Conservation (phyloP, 306 rosid genomes). For the Vigna unguiculata region DNA sequence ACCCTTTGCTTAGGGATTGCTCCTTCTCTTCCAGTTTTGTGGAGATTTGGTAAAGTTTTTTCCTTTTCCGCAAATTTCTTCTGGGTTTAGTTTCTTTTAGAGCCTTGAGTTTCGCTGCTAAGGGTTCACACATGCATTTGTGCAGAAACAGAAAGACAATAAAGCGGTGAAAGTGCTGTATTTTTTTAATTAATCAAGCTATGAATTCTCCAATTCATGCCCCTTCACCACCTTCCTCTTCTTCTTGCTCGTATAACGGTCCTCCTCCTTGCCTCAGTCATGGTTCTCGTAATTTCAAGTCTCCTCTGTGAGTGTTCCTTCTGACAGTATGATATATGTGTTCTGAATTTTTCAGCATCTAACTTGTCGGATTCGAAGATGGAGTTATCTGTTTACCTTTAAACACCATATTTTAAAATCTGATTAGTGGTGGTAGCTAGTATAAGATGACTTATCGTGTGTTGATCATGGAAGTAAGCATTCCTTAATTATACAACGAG, state of each 20-base stretch:
- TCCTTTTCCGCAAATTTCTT: slow-evolving; percentile 37
- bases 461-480: slow-evolving; percentile 12
- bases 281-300: slow-evolving; percentile 65
- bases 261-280: slow-evolving; percentile 58
- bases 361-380: slow-evolving; percentile 15
- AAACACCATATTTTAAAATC: slow-evolving; percentile 14
- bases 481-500: slow-evolving; percentile 1
- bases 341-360: slow-evolving; percentile 13
- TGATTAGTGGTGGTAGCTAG: slow-evolving; percentile 24
- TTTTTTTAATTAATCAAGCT: slow-evolving; percentile 4
- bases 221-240: slow-evolving; percentile 56
- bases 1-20: slow-evolving; percentile 25
- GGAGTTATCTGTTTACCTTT: slow-evolving; percentile 16
- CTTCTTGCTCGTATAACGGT: slow-evolving; percentile 59
- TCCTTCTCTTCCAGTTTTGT: slow-evolving; percentile 23
- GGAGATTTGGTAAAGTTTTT: slow-evolving; percentile 43
- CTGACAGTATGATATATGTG: slow-evolving; percentile 11
- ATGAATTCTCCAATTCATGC: slow-evolving; percentile 65
- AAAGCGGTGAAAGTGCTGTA: slow-evolving; percentile 28
- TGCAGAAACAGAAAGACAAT: slow-evolving; percentile 39
- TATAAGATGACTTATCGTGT: slow-evolving; percentile 34
- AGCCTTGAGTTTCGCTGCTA: slow-evolving; percentile 27
- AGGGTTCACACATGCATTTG: slow-evolving; percentile 30
- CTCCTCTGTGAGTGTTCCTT: slow-evolving; percentile 58
- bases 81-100: slow-evolving; percentile 37